Conservation (phyloP, 2,329 filamentous ascomycete genomes). For the Hypoxylon sp. region DNA sequence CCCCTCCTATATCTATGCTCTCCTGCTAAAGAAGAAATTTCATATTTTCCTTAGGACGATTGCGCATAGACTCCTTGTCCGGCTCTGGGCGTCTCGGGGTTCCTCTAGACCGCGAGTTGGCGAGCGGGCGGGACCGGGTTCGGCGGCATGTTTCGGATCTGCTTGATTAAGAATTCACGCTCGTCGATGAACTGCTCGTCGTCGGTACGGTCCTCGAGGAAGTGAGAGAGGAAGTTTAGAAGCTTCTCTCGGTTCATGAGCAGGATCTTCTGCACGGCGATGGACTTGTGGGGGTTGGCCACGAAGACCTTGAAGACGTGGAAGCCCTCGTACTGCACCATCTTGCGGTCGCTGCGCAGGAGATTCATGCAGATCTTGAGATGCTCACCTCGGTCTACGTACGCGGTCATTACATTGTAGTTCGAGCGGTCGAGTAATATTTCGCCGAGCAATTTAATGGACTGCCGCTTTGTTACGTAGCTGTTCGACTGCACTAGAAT, state of each 20-base stretch:
- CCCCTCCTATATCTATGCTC: slow-evolving; percentile 17
- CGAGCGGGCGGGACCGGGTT: slow-evolving; percentile 69
- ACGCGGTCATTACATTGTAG: slow-evolving; percentile 98
- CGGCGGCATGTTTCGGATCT: slow-evolving; percentile 81
- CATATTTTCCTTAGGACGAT: slow-evolving; percentile 8
- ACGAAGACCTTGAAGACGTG: slow-evolving; percentile 99
- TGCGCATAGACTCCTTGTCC: slow-evolving; percentile 3
- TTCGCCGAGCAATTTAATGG: slow-evolving; percentile 96
- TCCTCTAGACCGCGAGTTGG: slow-evolving; percentile 49
- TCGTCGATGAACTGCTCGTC: slow-evolving; percentile 99
- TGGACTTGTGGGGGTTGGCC: slow-evolving; percentile 97
- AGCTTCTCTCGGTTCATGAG: slow-evolving; percentile 96
- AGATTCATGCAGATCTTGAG: slow-evolving; percentile 99
- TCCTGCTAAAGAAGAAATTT: slow-evolving; percentile 13
- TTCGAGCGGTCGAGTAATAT: slow-evolving; percentile 95
- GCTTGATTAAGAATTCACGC: slow-evolving; percentile 95
- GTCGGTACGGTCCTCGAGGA: slow-evolving; percentile 94
- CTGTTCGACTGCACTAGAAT: slow-evolving; percentile 91
- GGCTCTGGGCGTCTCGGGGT: background rate
- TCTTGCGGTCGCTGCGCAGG: slow-evolving; percentile 93
- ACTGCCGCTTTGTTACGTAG: slow-evolving; percentile 98
- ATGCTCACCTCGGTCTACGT: slow-evolving; percentile 95
- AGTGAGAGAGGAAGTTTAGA: slow-evolving; percentile 88
- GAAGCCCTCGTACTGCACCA: slow-evolving; percentile 99
- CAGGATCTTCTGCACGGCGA: slow-evolving; percentile 93